phyloP scores from a whole-genome alignment of 225 moss, liverwort and hornwort species.

The Antitrichia curtipendula region DNA sequence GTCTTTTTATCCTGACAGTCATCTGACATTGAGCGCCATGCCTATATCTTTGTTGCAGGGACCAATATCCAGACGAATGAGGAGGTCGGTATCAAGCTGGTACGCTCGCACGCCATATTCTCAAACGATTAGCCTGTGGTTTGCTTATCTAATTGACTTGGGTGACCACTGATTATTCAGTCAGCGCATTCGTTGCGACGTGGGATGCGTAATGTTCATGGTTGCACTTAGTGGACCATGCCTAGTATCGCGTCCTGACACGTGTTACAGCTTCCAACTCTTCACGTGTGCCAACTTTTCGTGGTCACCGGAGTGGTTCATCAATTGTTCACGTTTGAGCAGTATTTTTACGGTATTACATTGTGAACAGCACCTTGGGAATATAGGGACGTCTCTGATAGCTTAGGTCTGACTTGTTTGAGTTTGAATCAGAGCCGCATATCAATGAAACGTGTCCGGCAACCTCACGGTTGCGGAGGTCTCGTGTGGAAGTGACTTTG shows the following conservation, averaged over 20 bases:
- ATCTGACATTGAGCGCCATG: not conserved
- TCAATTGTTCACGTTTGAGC: not conserved
- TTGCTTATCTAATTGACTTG: not conserved
- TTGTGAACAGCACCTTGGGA: not conserved
- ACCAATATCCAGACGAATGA: conserved; percentile 92
- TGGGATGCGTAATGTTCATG: not conserved
- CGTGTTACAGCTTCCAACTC: not conserved
- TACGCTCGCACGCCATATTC: conserved; percentile 16
- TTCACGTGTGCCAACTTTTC: not conserved
- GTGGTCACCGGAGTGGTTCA: not conserved
- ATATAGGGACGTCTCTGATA: not conserved
- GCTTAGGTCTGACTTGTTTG: not conserved
- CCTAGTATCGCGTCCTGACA: not conserved
- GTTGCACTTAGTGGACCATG: not conserved
- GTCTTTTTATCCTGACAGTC: not conserved
- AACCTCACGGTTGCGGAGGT: not conserved
- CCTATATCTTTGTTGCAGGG: conserved; percentile 30
- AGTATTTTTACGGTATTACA: not conserved
- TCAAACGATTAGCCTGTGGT: not conserved
- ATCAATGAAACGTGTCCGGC: not conserved
- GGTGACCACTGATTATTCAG: not conserved
- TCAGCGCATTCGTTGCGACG: not conserved
- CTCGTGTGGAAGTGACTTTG: not conserved
- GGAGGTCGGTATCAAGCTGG: conserved; percentile 99
- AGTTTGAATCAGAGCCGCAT: not conserved